phyloP scores from a whole-genome alignment of 306 rosid species.

The Quercus engelmannii region DNA sequence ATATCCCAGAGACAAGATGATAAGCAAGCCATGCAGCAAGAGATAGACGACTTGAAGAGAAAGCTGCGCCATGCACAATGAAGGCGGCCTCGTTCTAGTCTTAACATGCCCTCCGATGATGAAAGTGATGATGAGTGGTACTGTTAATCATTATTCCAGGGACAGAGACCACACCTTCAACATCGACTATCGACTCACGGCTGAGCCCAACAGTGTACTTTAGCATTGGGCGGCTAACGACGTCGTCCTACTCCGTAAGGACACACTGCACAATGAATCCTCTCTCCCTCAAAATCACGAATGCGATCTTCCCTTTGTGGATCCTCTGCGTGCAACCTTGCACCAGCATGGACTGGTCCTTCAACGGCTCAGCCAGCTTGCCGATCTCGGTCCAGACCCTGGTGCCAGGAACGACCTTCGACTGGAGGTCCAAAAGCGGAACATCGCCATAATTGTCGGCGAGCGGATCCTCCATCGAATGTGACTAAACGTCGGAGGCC shows the following conservation, averaged over 20 bases:
- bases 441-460: conserved; percentile 63
- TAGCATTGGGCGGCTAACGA: conserved; percentile 84
- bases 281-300: conserved; percentile 61
- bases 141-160: conserved; percentile 63
- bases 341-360: conserved; percentile 40
- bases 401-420: conserved; percentile 38
- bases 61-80: too few relatives aligned
- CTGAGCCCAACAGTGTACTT: conserved; percentile 61
- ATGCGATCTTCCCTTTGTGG: conserved; percentile 83
- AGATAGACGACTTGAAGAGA: too few relatives aligned
- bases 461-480: conserved; percentile 58
- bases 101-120: too few relatives aligned
- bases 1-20: too few relatives aligned
- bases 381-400: conserved; percentile 54
- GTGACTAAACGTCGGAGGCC: conserved; percentile 27
- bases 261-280: conserved; percentile 85
- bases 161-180: conserved; percentile 68
- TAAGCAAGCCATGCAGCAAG: too few relatives aligned
- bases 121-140: too few relatives aligned
- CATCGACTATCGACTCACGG: conserved; percentile 76
- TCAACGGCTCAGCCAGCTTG: conserved; percentile 30
- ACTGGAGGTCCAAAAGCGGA: conserved; percentile 62
- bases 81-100: too few relatives aligned
- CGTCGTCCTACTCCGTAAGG: conserved; percentile 57
- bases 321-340: conserved; percentile 78